Base-by-base conservation (phyloP, 441 rosid species). In the Adansonia madagascariensis region DNA sequence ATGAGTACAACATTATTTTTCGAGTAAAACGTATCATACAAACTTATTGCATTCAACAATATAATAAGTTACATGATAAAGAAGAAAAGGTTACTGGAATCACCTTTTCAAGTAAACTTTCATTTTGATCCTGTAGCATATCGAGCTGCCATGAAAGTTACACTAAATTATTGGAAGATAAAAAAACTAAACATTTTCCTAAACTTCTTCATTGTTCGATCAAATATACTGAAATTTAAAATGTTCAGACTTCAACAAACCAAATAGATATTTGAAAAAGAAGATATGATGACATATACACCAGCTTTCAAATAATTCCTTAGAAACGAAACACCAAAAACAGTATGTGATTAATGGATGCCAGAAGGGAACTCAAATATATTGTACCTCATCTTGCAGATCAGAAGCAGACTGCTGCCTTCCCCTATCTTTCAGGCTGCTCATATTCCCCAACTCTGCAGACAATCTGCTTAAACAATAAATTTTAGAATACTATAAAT, bases 61-160 rank as follows among this genome's bases (percentile, higher is more conserved):
- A 27, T 17, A 4, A 49, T 11, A 68, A 68, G 68, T 31, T 68
- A 44, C 39, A 60, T 41, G 14, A 43, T 43, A 76, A 31, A 43
- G 47, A 47, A 49, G 61, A 67, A 66, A 15, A 79, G 72, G 76
- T 77, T 75, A 80, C 78, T 80, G 81, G 75, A 81, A 77, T 84
- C 83, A 90, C 94, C 94, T 90, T 90, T 69, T 84, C 89, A 76
- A 89, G 81, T 83, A 90, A 86, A 85, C 81, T 81, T 72, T 86
- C 94, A 84, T 89, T 90, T 82, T 90, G 89, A 77, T 88, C 94
- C 12, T 90, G 94, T 69, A 90, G 85, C 88, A 90, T 85, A 83
- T 89, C 89, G 80, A 89, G 86, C 92, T 90, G 94, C 78, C 81
- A 85, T 74, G 65, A 77, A 83, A 82, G 64, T 27, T 27, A 31